A percentile compares a stretch with the other conserved stretches of the same genome.
These are phyloP conservation scores for Chlamydomonas asymmetrica DNA, from an alignment of 139 green algal species.

Conservation along the genomic window DNA sequence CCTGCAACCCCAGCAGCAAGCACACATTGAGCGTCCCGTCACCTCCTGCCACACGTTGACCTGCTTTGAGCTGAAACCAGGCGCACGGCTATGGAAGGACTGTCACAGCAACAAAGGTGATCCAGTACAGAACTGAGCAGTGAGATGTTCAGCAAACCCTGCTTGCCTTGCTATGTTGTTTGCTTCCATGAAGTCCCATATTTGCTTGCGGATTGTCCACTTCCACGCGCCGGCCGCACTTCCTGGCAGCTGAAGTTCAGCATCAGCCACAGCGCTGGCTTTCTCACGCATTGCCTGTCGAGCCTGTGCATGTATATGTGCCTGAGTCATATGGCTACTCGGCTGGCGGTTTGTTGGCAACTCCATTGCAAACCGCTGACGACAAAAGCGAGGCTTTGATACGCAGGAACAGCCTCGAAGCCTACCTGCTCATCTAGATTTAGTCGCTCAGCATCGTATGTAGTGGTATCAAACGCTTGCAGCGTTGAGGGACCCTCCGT, in stretches of 20 bases:
- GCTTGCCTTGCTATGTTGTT: conserved; percentile 60
- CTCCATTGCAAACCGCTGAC: background rate
- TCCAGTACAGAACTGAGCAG: background rate
- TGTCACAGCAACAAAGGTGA: background rate
- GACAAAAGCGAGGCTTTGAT: background rate
- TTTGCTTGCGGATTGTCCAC: conserved; percentile 69
- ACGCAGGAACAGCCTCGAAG: background rate
- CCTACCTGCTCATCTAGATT: conserved; percentile 43
- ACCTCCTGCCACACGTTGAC: background rate
- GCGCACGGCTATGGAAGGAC: background rate
- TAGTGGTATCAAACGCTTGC: conserved; percentile 25
- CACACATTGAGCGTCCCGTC: background rate
- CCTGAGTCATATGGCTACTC: background rate
- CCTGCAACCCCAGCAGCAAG: conserved; percentile 4
- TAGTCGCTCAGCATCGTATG: conserved; percentile 37
- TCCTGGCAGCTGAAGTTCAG: conserved; percentile 3
- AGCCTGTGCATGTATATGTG: background rate
- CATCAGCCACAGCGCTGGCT: background rate
- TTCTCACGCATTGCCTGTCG: background rate
- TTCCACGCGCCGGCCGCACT: conserved; percentile 68
- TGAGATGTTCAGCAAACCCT: background rate
- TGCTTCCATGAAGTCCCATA: conserved; percentile 79
- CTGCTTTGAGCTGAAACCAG: background rate
- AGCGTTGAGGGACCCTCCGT: too few relatives aligned
- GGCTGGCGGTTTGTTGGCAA: background rate